phyloP scores from a whole-genome alignment of 176 grass and related monocot genomes.

The sorghum (Sorghum bicolor) region DNA sequence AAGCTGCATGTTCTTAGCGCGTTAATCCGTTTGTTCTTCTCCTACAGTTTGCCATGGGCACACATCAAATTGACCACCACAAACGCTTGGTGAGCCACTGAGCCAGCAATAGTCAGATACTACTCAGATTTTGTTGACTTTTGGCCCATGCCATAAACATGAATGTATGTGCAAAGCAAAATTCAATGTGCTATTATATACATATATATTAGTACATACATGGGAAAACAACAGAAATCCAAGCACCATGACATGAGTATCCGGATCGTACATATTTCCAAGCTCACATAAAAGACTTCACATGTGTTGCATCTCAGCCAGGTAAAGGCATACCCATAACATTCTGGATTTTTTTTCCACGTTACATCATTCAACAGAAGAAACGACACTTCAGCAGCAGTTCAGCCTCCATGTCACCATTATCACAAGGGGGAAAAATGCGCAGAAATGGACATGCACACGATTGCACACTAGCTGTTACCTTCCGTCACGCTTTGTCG shows the following conservation, averaged over 20 bases:
- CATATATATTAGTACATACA: background rate
- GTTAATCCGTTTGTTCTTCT: too few relatives aligned
- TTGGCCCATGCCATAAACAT: background rate
- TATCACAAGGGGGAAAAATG: background rate
- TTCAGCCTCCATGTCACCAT: background rate
- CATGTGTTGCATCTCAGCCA: background rate
- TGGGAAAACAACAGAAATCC: background rate
- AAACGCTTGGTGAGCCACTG: too few relatives aligned
- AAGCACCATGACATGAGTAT: background rate
- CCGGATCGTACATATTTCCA: background rate
- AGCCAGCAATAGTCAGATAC: too few relatives aligned
- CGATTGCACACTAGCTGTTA: background rate
- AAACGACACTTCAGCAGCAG: background rate
- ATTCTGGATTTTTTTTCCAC: background rate
- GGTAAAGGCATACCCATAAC: background rate
- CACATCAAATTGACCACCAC: too few relatives aligned
- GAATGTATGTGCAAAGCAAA: background rate
- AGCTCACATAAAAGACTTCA: background rate
- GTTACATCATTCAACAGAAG: background rate
- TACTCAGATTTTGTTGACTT: background rate
- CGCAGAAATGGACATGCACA: background rate
- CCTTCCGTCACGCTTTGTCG: background rate
- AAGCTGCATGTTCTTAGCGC: too few relatives aligned
- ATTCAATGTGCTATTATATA: background rate
- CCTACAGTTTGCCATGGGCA: too few relatives aligned